Evolutionary conservation across 805 yeast species (phyloP), one percentile per base, ranked within the genome.

Genomic region (Candida easanensis): DNA sequence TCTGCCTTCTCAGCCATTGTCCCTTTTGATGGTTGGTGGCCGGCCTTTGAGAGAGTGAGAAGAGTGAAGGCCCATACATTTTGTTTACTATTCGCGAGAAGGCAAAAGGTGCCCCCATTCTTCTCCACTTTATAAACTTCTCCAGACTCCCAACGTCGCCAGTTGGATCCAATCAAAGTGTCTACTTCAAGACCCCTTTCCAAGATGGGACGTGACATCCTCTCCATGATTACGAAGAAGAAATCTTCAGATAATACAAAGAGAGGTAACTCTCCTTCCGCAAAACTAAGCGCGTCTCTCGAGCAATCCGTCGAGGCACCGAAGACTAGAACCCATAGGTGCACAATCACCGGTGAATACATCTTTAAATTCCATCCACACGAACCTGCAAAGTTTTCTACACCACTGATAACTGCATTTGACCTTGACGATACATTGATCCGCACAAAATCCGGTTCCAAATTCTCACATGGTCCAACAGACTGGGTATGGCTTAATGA

Each of bases 361-460:
- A 48, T 76, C 36, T 68, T 77, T n/a, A 64, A 68, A 20, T 61
- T 68, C 30, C 49, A 59, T 0, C 81, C 81, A 7, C 47, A 26
- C 23, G 4, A 7, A 4, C 28, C 37, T n/a, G 5, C 28, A 4
- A 8, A 10, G 7, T n/a, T 34, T 3, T 20, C 15, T 3, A 23
- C 20, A 10, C 16, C 37, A 1, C 48, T 40, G 40, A 54, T 84
- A 1, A 88, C 88, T 2, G 84, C 85, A 0, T 91, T 90, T 62
- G 98, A 91, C 61, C 68, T 91, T 39, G 99, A 91, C 66, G 83
- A 79, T 8, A 91, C 98, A 0, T 52, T 91, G 7, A 77, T 88
- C 0, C 58, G 60, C 14, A 81, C 96, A 0, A 82, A 77, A 56
- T 73, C 86, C 0, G 88, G 87, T 1, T 36, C 56, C 15, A 73